Conservation (phyloP, 495 filamentous ascomycete genomes). For the Penicillium atrosanguineum region DNA sequence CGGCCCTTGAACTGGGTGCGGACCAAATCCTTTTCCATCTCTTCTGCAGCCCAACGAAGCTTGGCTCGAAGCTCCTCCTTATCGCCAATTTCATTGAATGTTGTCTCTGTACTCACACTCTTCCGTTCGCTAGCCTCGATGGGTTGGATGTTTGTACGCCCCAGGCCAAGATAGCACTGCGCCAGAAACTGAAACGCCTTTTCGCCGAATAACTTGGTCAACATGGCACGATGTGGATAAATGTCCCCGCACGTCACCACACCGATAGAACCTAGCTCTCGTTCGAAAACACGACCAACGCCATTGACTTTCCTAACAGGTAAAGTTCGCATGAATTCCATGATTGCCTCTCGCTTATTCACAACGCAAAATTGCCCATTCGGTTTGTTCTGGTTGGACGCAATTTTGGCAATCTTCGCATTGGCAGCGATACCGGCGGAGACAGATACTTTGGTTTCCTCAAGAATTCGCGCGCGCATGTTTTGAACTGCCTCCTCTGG, state of each 20-base stretch:
- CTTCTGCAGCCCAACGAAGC: slow-evolving; percentile 74
- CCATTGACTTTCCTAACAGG: slow-evolving; percentile 91
- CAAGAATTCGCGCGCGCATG: slow-evolving; percentile 73
- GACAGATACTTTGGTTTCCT: slow-evolving; percentile 79
- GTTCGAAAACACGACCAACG: slow-evolving; percentile 88
- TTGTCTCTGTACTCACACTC: slow-evolving; percentile 90
- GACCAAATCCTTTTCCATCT: slow-evolving; percentile 83
- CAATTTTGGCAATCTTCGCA: slow-evolving; percentile 90
- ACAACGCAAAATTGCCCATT: slow-evolving; percentile 85
- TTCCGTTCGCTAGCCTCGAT: slow-evolving; percentile 89
- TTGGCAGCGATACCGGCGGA: slow-evolving; percentile 95
- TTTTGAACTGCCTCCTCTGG: slow-evolving; percentile 72
- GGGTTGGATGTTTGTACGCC: slow-evolving; percentile 83
- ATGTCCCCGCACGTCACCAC: slow-evolving; percentile 90
- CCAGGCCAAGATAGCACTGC: slow-evolving; percentile 79
- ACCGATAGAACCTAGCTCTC: slow-evolving; percentile 84
- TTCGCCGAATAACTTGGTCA: slow-evolving; percentile 79
- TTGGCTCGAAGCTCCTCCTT: slow-evolving; percentile 70
- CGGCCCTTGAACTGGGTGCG: slow-evolving; percentile 81
- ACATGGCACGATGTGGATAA: slow-evolving; percentile 67
- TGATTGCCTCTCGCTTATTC: slow-evolving; percentile 66
- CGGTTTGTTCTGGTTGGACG: slow-evolving; percentile 92
- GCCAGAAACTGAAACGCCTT: slow-evolving; percentile 88
- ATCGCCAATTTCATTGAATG: slow-evolving; percentile 78
- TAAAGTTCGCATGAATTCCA: slow-evolving; percentile 80